Percentiles rank a stretch among this genome's conserved stretches.
phyloP scores from a whole-genome alignment of 2,329 filamentous ascomycete genomes.

The Pseudofabraea citricarpa region DNA sequence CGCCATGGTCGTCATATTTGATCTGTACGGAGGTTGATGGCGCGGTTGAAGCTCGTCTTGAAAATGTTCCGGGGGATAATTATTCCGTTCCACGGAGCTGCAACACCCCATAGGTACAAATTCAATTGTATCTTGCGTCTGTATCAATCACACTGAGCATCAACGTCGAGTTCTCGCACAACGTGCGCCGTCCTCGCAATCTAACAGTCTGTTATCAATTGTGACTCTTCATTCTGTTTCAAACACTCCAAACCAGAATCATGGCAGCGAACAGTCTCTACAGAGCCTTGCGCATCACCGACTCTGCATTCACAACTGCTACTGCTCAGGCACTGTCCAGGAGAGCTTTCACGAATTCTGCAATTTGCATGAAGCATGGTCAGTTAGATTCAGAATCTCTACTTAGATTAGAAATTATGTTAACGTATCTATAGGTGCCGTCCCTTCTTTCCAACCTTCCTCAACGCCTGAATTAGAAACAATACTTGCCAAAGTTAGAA shows the following conservation, averaged over 20 bases:
- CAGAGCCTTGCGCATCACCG: constrained; percentile 12
- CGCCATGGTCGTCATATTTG: constrained; percentile 23
- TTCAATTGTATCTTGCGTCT: no score
- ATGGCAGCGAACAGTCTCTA: constrained; percentile 14
- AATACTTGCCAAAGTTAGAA: constrained; percentile 47
- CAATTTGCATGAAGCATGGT: constrained; percentile 20
- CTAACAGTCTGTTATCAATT: no score
- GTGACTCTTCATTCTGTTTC: no score
- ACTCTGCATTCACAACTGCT: constrained; percentile 12
- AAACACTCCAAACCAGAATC: no score
- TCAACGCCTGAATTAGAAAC: constrained; percentile 49
- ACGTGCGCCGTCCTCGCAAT: no score
- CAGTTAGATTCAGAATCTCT: constrained; percentile 4
- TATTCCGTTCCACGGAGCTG: no score
- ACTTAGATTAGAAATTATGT: not conserved
- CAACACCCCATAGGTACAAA: no score
- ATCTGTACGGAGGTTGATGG: constrained; percentile 13
- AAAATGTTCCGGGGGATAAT: no score
- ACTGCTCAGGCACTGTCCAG: constrained; percentile 6
- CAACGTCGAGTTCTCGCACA: no score
- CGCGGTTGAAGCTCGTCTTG: constrained; percentile 9
- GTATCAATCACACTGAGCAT: no score
- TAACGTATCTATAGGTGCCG: constrained; percentile 12
- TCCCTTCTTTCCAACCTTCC: constrained; percentile 40
- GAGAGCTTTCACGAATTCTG: constrained; percentile 24